Conservation (phyloP, 805 yeast species). For the Candida tallmaniae region DNA sequence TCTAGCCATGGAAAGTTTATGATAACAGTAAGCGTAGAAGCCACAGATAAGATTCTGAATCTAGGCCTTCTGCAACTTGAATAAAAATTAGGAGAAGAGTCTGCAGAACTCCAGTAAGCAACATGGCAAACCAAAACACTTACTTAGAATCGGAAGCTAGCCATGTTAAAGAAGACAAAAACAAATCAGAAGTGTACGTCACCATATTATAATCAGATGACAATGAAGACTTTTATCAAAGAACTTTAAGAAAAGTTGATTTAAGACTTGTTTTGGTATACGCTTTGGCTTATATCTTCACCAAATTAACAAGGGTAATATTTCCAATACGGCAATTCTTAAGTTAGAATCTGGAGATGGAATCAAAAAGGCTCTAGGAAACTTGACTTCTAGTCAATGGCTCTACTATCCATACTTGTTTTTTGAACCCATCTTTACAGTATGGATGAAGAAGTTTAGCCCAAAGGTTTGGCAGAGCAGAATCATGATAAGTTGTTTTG, state of each 20-base stretch:
- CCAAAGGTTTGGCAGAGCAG: conserved; percentile 12
- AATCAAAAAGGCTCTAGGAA: conserved; percentile 7
- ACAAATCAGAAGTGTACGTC: neutral
- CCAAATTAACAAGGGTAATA: conserved; percentile 12
- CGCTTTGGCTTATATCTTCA: conserved; percentile 10
- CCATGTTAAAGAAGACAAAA: neutral
- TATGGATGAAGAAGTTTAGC: conserved; percentile 8
- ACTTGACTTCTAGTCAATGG: conserved; percentile 11
- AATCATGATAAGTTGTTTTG: conserved; percentile 12
- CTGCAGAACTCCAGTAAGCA: no score
- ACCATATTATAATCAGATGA: neutral
- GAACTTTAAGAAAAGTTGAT: conserved; percentile 10
- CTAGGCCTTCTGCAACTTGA: no score
- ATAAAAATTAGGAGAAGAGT: no score
- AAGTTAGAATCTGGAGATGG: conserved; percentile 11
- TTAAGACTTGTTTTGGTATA: conserved; percentile 9
- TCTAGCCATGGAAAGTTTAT: no score
- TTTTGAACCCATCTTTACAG: conserved; percentile 10
- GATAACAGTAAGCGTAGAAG: no score
- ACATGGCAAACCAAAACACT: no score
- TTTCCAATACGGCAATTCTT: conserved; percentile 12
- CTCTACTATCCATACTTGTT: conserved; percentile 11
- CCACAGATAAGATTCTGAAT: no score
- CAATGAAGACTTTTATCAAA: conserved; percentile 3
- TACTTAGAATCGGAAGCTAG: no score